These are phyloP conservation scores for Aleurites moluccanus DNA, from an alignment of 441 rosid species.

Conservation along the genomic window DNA sequence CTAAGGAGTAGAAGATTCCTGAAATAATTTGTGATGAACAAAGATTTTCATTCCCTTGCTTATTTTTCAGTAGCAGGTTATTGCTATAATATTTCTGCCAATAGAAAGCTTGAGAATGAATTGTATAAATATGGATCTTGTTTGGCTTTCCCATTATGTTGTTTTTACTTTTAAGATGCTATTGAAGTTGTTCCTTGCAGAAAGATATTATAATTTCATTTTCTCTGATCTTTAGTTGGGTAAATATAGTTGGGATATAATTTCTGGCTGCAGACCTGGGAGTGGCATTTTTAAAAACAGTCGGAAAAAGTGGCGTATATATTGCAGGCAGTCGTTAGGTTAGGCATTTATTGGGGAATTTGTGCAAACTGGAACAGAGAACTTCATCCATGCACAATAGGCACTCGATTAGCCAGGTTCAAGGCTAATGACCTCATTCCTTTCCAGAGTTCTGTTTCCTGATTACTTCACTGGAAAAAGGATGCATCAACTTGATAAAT, in stretches of 20 bases:
- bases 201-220: too few relatives aligned
- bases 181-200: background rate
- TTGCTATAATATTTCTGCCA: background rate
- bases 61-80: conserved; percentile 4
- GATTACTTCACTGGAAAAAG: background rate
- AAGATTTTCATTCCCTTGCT: background rate
- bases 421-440: too few relatives aligned
- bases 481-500: background rate
- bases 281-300: too few relatives aligned
- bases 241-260: background rate
- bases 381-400: background rate
- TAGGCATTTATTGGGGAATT: too few relatives aligned
- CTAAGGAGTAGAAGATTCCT: conserved; percentile 7
- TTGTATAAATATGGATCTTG: conserved; percentile 1
- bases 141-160: background rate
- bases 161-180: background rate
- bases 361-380: background rate
- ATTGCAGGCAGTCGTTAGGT: too few relatives aligned
- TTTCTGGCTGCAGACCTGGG: background rate
- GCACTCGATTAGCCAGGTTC: background rate
- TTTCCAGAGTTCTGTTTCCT: background rate
- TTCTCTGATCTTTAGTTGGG: background rate
- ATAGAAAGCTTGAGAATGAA: background rate
- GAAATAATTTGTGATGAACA: conserved; percentile 20
- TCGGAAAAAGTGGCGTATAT: too few relatives aligned